These are phyloP conservation scores for Corylus avellana DNA, from an alignment of 306 rosid species.

Conservation along the genomic window DNA sequence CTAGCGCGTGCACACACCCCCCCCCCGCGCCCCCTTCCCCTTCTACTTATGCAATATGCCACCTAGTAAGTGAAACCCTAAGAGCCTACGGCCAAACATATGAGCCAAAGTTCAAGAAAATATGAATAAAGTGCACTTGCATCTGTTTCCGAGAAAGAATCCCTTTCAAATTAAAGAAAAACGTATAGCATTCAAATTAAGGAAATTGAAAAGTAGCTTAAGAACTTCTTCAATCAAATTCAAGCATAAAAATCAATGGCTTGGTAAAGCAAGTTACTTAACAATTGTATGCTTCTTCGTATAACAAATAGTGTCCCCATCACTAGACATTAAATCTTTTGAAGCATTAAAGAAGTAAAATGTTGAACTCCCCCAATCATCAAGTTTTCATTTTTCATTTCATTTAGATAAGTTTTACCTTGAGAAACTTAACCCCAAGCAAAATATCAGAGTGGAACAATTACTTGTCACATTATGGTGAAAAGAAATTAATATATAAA, in stretches of 20 bases:
- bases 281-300: not conserved
- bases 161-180: not conserved
- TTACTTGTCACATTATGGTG: not conserved
- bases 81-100: not conserved
- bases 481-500: too few species aligned
- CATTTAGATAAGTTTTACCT: too few species aligned
- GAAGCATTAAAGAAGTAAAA: too few species aligned
- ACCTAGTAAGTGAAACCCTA: not conserved
- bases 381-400: too few species aligned
- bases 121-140: not conserved
- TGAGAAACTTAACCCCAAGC: too few species aligned
- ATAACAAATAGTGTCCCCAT: not conserved
- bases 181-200: not conserved
- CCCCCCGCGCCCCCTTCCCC: too few species aligned
- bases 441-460: not conserved
- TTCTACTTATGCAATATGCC: not conserved
- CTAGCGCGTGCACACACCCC: not conserved
- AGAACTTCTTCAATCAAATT: not conserved
- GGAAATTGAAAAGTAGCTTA: not conserved
- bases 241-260: not conserved
- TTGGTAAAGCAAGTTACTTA: not conserved
- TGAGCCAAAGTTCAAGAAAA: not conserved
- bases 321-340: not conserved
- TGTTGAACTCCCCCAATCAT: too few species aligned
- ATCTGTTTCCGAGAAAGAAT: slow-evolving; percentile 3